Evolutionary conservation across 805 yeast genomes (phyloP).

Genomic region (Candida piceae): DNA sequence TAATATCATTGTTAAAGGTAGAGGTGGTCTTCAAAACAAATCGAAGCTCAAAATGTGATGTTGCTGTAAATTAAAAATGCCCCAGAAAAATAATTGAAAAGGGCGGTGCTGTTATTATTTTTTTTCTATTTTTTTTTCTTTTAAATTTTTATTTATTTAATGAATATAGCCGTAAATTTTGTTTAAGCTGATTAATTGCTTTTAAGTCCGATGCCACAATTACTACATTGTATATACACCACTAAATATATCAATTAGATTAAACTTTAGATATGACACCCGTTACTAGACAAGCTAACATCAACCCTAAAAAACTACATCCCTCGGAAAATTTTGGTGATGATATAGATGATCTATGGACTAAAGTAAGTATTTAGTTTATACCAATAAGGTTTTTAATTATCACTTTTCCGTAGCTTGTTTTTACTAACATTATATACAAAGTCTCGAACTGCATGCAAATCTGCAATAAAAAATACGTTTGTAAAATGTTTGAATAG

Average conservation of each 20-base stretch:
- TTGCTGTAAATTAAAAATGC: no score
- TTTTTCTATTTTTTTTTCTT: no score
- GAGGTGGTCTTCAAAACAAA: conserved; percentile 23
- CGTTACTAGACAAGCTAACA: not conserved
- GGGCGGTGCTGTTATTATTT: no score
- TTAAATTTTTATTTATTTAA: no score
- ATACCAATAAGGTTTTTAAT: no score
- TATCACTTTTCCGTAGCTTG: no score
- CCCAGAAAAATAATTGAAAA: no score
- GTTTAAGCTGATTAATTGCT: no score
- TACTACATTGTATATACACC: not conserved
- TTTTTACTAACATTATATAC: conserved; percentile 6
- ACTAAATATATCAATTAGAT: no score
- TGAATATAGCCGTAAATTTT: no score
- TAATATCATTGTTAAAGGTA: conserved; percentile 17
- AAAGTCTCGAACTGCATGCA: conserved; percentile 23
- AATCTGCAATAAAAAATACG: conserved; percentile 15
- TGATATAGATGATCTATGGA: conserved; percentile 23
- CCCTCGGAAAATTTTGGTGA: conserved; percentile 13
- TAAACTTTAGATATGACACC: not conserved
- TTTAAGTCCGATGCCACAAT: no score
- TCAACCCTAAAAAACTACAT: conserved; percentile 4
- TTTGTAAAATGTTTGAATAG: conserved; percentile 6
- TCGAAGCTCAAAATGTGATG: conserved; percentile 19
- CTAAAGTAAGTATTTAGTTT: conserved; percentile 9